Conservation (phyloP, 1,139 yeast species). For the Nakaseomyces glabratus region DNA sequence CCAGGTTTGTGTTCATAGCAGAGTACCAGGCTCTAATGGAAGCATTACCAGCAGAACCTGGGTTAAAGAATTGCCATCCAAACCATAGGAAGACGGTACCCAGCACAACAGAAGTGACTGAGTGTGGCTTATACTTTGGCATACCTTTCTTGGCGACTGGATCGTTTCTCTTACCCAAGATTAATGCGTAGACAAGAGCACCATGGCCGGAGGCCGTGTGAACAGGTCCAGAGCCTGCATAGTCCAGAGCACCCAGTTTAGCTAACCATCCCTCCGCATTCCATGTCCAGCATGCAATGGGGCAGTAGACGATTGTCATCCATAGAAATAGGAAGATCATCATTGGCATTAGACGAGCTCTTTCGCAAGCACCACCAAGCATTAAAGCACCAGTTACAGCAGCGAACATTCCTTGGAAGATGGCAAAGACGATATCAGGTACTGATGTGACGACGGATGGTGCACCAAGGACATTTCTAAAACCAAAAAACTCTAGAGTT, state of each 20-base stretch:
- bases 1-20: slow-evolving; percentile 81
- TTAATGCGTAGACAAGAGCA: slow-evolving; percentile 84
- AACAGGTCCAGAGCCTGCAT: slow-evolving; percentile 98
- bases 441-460: slow-evolving; percentile 56
- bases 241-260: slow-evolving; percentile 76
- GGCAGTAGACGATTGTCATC: slow-evolving; percentile 95
- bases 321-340: slow-evolving; percentile 87
- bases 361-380: slow-evolving; percentile 96
- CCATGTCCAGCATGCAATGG: slow-evolving; percentile 97
- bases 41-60: slow-evolving; percentile 92
- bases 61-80: slow-evolving; percentile 98
- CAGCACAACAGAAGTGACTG: slow-evolving; percentile 79
- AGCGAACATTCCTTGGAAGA: slow-evolving; percentile 95
- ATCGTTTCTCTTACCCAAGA: slow-evolving; percentile 87
- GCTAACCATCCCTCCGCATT: slow-evolving; percentile 84
- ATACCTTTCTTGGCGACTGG: slow-evolving; percentile 59
- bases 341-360: slow-evolving; percentile 95
- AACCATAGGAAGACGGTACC: slow-evolving; percentile 95
- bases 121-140: slow-evolving; percentile 87
- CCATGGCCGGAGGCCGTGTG: slow-evolving; percentile 93
- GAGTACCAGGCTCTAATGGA: slow-evolving; percentile 91
- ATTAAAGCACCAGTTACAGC: slow-evolving; percentile 83
- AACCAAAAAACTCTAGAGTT: slow-evolving; percentile 66
- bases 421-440: slow-evolving; percentile 81
- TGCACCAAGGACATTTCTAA: slow-evolving; percentile 75